phyloP scores from a whole-genome alignment of 176 grass and related monocot species.

The Tillandsia leiboldiana region DNA sequence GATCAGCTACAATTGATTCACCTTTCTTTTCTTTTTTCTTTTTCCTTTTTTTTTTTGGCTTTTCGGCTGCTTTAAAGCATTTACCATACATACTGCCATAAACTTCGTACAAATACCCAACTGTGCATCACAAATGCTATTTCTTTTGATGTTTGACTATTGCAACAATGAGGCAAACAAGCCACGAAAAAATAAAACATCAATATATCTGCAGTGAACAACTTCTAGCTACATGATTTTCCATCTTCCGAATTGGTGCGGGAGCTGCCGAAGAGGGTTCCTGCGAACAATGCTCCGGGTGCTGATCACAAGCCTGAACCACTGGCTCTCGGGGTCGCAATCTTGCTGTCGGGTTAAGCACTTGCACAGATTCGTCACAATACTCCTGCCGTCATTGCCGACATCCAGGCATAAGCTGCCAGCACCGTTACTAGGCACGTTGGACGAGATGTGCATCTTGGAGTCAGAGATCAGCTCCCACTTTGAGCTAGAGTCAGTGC shows the following conservation, averaged over 20 bases:
- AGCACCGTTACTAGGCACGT: neutral
- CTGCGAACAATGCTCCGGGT: constrained; percentile 20
- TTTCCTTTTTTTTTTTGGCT: no score
- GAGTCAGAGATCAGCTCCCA: constrained; percentile 65
- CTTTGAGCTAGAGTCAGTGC: constrained; percentile 28
- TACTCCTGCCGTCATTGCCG: constrained; percentile 38
- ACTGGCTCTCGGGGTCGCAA: constrained; percentile 69
- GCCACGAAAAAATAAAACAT: no score
- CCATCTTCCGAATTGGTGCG: neutral
- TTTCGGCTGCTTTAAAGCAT: no score
- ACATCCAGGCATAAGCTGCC: constrained; percentile 64
- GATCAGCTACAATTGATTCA: no score
- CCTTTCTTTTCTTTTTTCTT: no score
- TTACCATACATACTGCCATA: no score
- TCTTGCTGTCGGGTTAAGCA: constrained; percentile 44
- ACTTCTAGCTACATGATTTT: neutral
- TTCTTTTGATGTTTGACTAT: no score
- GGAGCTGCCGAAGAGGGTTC: neutral
- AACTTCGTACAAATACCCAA: no score
- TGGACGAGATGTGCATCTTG: constrained; percentile 54
- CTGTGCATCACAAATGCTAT: no score
- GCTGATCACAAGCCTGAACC: constrained; percentile 81
- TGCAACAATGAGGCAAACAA: no score
- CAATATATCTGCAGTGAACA: no score
- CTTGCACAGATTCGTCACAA: constrained; percentile 57